These are phyloP conservation scores for Myrica gale DNA, from an alignment of 306 rosid species.

Conservation along the genomic window DNA sequence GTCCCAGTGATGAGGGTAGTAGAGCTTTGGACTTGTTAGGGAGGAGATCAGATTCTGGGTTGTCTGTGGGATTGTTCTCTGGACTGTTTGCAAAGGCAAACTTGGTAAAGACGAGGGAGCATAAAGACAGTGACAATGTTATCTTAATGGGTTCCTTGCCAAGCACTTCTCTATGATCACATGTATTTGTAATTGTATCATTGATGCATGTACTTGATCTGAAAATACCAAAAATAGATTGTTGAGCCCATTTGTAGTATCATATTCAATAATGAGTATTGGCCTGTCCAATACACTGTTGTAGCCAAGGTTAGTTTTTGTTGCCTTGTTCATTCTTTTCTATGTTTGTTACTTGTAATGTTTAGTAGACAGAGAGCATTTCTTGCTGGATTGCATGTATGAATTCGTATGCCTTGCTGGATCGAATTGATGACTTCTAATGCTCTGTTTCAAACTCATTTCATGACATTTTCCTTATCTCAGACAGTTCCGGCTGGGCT, in stretches of 20 bases:
- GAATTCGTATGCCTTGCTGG: too few species aligned
- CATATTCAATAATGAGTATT: conserved; percentile 29
- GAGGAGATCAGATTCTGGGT: conserved; percentile 50
- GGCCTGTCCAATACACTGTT: conserved; percentile 12
- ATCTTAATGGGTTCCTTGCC: conserved; percentile 91
- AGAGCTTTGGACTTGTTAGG: conserved; percentile 58
- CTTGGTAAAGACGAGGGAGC: conserved; percentile 42
- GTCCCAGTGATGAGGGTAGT: conserved; percentile 37
- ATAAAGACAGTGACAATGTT: conserved; percentile 55
- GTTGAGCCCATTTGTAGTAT: conserved; percentile 29
- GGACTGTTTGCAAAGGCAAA: conserved; percentile 58
- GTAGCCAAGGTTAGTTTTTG: background rate
- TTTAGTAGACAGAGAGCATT: conserved; percentile 7
- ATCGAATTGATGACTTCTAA: too few species aligned
- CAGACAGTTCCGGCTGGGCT: too few species aligned
- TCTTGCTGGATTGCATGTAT: background rate
- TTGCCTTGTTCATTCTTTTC: conserved; percentile 34
- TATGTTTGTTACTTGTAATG: conserved; percentile 26
- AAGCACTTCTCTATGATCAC: conserved; percentile 49
- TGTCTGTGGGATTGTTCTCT: conserved; percentile 52
- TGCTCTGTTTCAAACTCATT: too few species aligned
- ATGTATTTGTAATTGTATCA: conserved; percentile 15
- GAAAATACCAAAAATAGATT: conserved; percentile 22
- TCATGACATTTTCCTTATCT: too few species aligned
- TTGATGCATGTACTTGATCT: conserved; percentile 17